phyloP scores from a whole-genome alignment of 2,329 filamentous ascomycete genomes.

The Diaporthe vaccinii region DNA sequence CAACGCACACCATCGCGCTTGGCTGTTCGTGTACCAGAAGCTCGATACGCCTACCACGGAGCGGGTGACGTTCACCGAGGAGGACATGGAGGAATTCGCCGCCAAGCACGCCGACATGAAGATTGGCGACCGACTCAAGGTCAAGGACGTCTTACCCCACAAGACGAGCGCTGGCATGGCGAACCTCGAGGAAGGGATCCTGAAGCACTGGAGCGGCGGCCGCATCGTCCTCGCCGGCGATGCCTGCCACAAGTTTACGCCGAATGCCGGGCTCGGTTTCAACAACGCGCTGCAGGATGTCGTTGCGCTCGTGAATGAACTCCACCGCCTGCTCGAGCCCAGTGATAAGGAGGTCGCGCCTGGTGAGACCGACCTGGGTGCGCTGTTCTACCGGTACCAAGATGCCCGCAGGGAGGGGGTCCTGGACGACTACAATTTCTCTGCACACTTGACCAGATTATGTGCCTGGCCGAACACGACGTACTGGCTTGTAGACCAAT shows the following conservation, averaged over 20 bases:
- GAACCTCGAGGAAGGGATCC: constrained; percentile 54
- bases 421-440: constrained; percentile 40
- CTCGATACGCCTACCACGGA: constrained; percentile 46
- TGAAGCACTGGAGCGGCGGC: constrained; percentile 52
- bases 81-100: constrained; percentile 48
- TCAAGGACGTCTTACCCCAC: constrained; percentile 49
- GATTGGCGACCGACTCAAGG: constrained; percentile 45
- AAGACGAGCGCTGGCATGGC: constrained; percentile 48
- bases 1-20: constrained; percentile 47
- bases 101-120: constrained; percentile 47
- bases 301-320: constrained; percentile 48
- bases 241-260: constrained; percentile 54
- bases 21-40: constrained; percentile 53
- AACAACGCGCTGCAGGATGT: constrained; percentile 54
- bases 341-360: constrained; percentile 6
- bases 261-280: constrained; percentile 51
- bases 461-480: constrained; percentile 47
- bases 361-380: constrained; percentile 9
- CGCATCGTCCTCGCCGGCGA: constrained; percentile 55
- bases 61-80: constrained; percentile 45
- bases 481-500: constrained; percentile 46
- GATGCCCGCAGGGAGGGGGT: constrained; percentile 40
- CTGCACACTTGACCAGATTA: constrained; percentile 43
- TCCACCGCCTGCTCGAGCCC: constrained; percentile 39
- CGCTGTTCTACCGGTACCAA: constrained; percentile 42